phyloP scores from a whole-genome alignment of 2,329 filamentous ascomycete genomes.

The Sporothrix inflata region DNA sequence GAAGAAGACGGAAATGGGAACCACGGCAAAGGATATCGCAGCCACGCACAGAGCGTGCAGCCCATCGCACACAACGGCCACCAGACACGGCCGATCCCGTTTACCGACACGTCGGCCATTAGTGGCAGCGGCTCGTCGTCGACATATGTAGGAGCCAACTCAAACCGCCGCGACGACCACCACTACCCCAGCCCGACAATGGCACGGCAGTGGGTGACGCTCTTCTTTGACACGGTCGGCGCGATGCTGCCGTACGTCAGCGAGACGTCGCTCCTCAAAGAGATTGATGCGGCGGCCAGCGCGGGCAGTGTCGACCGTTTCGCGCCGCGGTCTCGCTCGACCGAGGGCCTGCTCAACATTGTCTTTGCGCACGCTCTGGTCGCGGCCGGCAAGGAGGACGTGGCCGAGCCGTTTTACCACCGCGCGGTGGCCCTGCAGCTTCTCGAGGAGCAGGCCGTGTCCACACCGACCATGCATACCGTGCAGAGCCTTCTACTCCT shows the following conservation, averaged over 20 bases:
- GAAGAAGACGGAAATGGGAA: background rate
- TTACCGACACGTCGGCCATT: background rate
- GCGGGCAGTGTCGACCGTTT: background rate
- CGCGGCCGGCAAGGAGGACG: slow-evolving; percentile 31
- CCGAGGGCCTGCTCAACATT: slow-evolving; percentile 37
- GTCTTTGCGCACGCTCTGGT: slow-evolving; percentile 40
- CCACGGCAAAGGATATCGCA: background rate
- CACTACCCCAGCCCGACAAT: slow-evolving; percentile 32
- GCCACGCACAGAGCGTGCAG: background rate
- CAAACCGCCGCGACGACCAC: background rate
- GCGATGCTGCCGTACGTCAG: slow-evolving; percentile 37
- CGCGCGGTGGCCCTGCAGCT: slow-evolving; percentile 37
- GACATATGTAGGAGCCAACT: background rate
- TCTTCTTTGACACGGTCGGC: slow-evolving; percentile 41
- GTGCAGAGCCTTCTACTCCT: slow-evolving; percentile 42
- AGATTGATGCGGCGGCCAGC: slow-evolving; percentile 31
- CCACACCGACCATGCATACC: slow-evolving; percentile 32
- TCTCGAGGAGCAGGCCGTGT: slow-evolving; percentile 37
- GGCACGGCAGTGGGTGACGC: slow-evolving; percentile 35
- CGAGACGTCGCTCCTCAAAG: slow-evolving; percentile 34
- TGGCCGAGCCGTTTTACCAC: slow-evolving; percentile 39
- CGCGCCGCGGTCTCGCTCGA: slow-evolving; percentile 14
- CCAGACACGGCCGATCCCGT: background rate
- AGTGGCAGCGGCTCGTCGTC: background rate
- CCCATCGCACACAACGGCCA: background rate